Evolutionary conservation across 2,329 filamentous ascomycete species (phyloP).

Genomic region (Aureobasidium uvarum): DNA sequence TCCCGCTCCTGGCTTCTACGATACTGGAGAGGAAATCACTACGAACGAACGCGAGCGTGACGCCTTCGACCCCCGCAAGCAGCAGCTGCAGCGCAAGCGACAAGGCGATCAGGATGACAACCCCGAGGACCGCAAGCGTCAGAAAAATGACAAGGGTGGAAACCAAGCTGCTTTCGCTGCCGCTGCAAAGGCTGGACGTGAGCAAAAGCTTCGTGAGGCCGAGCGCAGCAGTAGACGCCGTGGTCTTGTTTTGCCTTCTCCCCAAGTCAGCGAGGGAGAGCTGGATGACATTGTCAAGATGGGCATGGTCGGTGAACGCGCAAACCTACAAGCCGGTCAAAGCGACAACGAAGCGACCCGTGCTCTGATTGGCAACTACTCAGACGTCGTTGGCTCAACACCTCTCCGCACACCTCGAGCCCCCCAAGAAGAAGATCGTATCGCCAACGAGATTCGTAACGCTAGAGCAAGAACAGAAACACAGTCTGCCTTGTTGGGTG

Average conservation of each 20-base stretch:
- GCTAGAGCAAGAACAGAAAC: slow-evolving; percentile 90
- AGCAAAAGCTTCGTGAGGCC: slow-evolving; percentile 92
- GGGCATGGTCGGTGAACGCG: slow-evolving; percentile 89
- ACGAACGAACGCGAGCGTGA: slow-evolving; percentile 81
- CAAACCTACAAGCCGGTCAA: slow-evolving; percentile 68
- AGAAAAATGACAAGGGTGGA: slow-evolving; percentile 82
- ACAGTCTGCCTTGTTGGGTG: slow-evolving; percentile 87
- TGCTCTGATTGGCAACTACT: slow-evolving; percentile 84
- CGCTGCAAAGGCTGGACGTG: slow-evolving; percentile 86
- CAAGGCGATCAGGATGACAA: slow-evolving; percentile 90
- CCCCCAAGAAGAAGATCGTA: slow-evolving; percentile 88
- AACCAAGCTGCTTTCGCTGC: slow-evolving; percentile 78
- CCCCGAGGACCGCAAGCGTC: slow-evolving; percentile 71
- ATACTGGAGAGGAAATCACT: slow-evolving; percentile 77
- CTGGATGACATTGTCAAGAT: slow-evolving; percentile 98
- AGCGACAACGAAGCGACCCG: slow-evolving; percentile 83
- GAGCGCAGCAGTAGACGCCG: slow-evolving; percentile 95
- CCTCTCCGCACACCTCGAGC: slow-evolving; percentile 91
- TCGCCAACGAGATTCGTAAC: slow-evolving; percentile 95
- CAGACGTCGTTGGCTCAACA: slow-evolving; percentile 72
- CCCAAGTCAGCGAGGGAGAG: slow-evolving; percentile 89
- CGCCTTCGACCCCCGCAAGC: slow-evolving; percentile 87
- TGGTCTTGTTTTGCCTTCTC: slow-evolving; percentile 75
- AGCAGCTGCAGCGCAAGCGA: slow-evolving; percentile 85
- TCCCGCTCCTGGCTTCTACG: slow-evolving; percentile 84